These are phyloP conservation scores for Teunomyces gatunensis DNA, from an alignment of 805 yeast species.

Conservation along the genomic window DNA sequence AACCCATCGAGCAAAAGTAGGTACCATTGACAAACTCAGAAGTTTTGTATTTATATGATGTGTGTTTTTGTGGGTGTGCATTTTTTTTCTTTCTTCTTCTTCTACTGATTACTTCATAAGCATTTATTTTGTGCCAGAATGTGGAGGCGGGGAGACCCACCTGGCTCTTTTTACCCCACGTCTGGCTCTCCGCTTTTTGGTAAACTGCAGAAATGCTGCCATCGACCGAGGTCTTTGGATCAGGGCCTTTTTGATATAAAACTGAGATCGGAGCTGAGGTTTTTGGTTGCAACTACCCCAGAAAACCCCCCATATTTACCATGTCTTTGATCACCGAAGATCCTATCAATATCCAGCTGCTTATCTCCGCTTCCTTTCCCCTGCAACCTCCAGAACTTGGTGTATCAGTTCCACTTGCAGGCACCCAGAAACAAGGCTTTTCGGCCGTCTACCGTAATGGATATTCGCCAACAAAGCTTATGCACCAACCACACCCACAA, in stretches of 20 bases:
- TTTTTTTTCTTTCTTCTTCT: no score
- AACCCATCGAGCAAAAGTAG: no score
- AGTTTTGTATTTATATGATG: no score
- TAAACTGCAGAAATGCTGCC: neutral
- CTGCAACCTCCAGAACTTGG: conserved; percentile 6
- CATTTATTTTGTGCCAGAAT: neutral
- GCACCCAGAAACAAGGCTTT: conserved; percentile 41
- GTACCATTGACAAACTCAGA: no score
- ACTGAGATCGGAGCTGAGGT: neutral
- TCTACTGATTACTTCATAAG: neutral
- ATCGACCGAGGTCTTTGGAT: neutral
- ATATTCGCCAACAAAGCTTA: conserved; percentile 19
- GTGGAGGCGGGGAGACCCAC: neutral
- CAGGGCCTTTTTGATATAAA: neutral
- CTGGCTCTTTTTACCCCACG: neutral
- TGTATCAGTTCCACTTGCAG: conserved; percentile 32
- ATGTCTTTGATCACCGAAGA: conserved; percentile 15
- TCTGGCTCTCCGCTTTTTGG: neutral
- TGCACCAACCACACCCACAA: conserved; percentile 41
- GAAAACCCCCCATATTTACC: neutral
- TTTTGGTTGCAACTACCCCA: neutral
- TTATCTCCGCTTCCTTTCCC: conserved; percentile 11
- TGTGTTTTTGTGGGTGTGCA: no score
- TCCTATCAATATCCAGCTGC: conserved; percentile 10
- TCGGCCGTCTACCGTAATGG: conserved; percentile 51